Percentiles rank a stretch among this genome's conserved stretches.
phyloP scores from a whole-genome alignment of 2,329 filamentous ascomycete species.

The Arthroderma sp. region DNA sequence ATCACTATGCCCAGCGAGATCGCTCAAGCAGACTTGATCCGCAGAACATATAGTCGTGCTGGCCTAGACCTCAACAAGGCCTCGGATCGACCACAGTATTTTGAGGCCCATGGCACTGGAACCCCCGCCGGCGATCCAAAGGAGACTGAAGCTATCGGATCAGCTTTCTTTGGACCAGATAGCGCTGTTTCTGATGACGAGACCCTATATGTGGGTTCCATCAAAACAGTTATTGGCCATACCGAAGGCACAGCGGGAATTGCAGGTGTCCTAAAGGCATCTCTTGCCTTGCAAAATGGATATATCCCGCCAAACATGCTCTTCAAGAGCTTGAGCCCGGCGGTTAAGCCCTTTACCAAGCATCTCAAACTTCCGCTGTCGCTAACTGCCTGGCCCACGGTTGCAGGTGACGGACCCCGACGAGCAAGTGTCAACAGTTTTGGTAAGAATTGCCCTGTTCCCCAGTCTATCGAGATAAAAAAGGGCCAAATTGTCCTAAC shows the following conservation, averaged over 20 bases:
- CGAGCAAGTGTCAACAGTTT: slow-evolving; percentile 17
- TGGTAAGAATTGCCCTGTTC: not conserved
- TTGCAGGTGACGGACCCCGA: not conserved
- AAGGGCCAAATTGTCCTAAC: too few species aligned
- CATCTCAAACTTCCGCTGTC: slow-evolving; percentile 10
- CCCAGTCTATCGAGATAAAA: too few species aligned
- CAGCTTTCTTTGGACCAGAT: not conserved
- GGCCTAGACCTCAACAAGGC: slow-evolving; percentile 45
- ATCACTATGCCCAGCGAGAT: slow-evolving; percentile 13
- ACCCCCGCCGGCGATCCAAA: slow-evolving; percentile 5
- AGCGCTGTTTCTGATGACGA: not conserved
- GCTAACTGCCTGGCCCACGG: slow-evolving; percentile 18
- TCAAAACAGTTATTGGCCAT: slow-evolving; percentile 24
- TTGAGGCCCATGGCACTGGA: not conserved
- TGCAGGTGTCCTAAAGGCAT: slow-evolving; percentile 20
- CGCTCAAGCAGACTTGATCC: slow-evolving; percentile 29
- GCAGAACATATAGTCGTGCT: slow-evolving; percentile 40
- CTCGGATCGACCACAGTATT: not conserved
- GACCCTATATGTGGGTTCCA: slow-evolving; percentile 15
- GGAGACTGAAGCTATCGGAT: not conserved
- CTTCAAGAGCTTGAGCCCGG: not conserved
- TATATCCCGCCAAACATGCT: slow-evolving; percentile 19
- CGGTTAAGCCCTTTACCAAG: slow-evolving; percentile 1
- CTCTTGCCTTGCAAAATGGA: slow-evolving; percentile 20
- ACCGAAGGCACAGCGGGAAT: slow-evolving; percentile 21